Evolutionary conservation across 177 flowering plant species (phyloP).

Genomic region (Tripterygium wilfordii): DNA sequence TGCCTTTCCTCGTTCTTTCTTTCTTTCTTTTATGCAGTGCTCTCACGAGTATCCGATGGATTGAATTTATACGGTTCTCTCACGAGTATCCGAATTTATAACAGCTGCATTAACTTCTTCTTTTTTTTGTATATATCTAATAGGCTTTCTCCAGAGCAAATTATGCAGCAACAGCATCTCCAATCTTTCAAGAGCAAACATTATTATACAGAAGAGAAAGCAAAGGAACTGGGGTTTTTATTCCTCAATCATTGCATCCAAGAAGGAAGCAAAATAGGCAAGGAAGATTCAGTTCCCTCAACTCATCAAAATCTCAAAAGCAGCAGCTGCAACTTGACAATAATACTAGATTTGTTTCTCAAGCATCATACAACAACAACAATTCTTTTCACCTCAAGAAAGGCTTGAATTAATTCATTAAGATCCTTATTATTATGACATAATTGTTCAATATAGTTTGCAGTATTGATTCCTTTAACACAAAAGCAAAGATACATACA

Average conservation of each 20-base stretch:
- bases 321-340: constrained; percentile 21
- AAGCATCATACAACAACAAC: constrained; percentile 12
- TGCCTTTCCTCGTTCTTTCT: constrained; percentile 1
- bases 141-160: constrained; percentile 36
- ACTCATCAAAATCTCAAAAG: constrained; percentile 22
- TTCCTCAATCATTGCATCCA: constrained; percentile 55
- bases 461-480: no score
- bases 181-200: constrained; percentile 33
- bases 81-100: neutral
- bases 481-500: no score
- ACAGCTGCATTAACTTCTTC: neutral
- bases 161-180: constrained; percentile 26
- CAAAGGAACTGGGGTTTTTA: constrained; percentile 95
- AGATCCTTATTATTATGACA: no score
- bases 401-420: no score
- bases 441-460: no score
- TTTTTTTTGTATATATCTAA: no score
- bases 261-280: constrained; percentile 65
- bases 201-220: constrained; percentile 49
- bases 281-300: constrained; percentile 30
- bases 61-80: no score
- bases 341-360: constrained; percentile 22
- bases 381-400: constrained; percentile 14
- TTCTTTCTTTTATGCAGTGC: no score
- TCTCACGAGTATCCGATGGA: no score